These are phyloP conservation scores for Boechera retrofracta DNA, from an alignment of 345 rosid species.

Conservation along the genomic window DNA sequence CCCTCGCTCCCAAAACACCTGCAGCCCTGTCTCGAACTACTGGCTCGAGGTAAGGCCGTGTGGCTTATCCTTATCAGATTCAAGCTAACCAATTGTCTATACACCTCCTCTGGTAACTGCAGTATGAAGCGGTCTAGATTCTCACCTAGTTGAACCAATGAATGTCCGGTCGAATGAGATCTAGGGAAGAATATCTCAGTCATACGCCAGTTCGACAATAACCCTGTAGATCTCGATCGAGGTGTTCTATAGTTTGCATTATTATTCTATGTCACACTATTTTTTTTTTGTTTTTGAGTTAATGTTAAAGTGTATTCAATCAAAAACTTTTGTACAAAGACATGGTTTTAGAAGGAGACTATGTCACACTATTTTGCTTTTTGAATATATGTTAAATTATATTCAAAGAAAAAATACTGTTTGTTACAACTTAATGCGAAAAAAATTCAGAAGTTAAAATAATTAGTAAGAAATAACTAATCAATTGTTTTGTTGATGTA, in stretches of 20 bases:
- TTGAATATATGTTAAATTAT: too few relatives aligned
- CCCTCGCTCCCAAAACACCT: conserved; percentile 42
- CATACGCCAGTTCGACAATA: conserved; percentile 46
- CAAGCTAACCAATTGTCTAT: conserved; percentile 46
- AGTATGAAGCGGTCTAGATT: conserved; percentile 65
- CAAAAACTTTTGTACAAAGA: too few relatives aligned
- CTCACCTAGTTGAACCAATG: conserved; percentile 56
- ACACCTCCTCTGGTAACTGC: conserved; percentile 64
- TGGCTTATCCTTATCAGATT: conserved; percentile 49
- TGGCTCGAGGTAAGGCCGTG: conserved; percentile 55
- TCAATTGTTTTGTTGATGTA: too few relatives aligned
- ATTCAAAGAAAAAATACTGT: too few relatives aligned
- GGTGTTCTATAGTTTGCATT: conserved; percentile 39
- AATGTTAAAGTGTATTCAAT: too few relatives aligned
- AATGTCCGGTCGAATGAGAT: conserved; percentile 70
- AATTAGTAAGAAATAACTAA: too few relatives aligned
- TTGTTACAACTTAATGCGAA: too few relatives aligned
- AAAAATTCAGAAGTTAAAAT: too few relatives aligned
- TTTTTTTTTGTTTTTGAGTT: too few relatives aligned
- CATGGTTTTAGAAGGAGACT: too few relatives aligned
- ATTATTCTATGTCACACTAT: conserved; percentile 9
- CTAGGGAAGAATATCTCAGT: conserved; percentile 48
- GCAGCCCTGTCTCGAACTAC: conserved; percentile 61
- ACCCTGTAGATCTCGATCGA: conserved; percentile 60
- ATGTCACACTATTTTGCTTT: too few relatives aligned